These are phyloP conservation scores for Corymbia calophylla DNA, from an alignment of 441 rosid genomes.

Conservation along the genomic window DNA sequence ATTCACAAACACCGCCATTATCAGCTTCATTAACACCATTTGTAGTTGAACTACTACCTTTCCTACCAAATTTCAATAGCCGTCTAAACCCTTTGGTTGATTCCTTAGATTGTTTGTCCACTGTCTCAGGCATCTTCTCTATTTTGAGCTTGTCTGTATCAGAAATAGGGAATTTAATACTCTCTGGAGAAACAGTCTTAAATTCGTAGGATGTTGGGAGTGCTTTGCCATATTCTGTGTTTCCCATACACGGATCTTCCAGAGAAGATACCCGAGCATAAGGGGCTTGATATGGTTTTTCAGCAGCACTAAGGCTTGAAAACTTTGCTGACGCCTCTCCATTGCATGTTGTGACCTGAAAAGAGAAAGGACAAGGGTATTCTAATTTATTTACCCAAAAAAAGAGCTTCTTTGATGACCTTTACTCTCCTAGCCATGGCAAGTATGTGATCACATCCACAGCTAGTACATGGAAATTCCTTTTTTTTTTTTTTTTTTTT, in stretches of 20 bases:
- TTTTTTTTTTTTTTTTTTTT: not conserved
- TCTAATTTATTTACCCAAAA: not conserved
- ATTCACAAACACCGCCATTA: constrained; percentile 21
- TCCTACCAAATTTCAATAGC: constrained; percentile 83
- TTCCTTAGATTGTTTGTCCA: constrained; percentile 60
- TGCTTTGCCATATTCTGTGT: constrained; percentile 55
- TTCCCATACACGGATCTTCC: constrained; percentile 58
- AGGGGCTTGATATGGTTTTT: constrained; percentile 75
- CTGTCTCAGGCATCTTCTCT: constrained; percentile 56
- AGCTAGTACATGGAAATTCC: not conserved
- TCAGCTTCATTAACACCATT: constrained; percentile 38
- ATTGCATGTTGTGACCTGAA: constrained; percentile 44
- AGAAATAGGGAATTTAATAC: constrained; percentile 39
- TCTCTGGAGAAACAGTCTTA: constrained; percentile 23
- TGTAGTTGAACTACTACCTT: constrained; percentile 46
- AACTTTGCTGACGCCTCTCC: constrained; percentile 29
- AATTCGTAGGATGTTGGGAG: constrained; percentile 36
- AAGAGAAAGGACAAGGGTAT: not conserved
- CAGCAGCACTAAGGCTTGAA: constrained; percentile 24
- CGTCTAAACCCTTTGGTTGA: constrained; percentile 71
- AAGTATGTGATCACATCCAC: not conserved
- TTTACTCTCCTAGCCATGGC: not conserved
- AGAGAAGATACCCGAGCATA: constrained; percentile 75
- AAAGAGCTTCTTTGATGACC: not conserved
- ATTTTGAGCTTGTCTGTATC: constrained; percentile 33